These are phyloP conservation scores for Mrakia hoshinonis DNA, from an alignment of 768 basidiomycete genomes.

Conservation along the genomic window DNA sequence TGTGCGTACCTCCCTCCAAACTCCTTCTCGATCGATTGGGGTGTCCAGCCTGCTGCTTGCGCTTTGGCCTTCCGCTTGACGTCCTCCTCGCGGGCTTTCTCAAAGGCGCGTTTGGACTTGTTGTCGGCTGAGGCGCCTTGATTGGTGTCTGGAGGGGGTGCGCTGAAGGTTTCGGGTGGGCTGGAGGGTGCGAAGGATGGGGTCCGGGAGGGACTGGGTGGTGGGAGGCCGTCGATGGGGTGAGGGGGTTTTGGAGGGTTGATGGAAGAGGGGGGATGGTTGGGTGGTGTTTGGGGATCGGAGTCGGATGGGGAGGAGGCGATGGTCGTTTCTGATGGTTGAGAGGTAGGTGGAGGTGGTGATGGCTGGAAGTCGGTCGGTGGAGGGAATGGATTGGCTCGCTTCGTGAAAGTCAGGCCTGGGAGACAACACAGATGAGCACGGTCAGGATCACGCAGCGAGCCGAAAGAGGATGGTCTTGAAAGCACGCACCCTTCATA, in stretches of 20 bases:
- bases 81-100: constrained; percentile 17
- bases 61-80: constrained; percentile 19
- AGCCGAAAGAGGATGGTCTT: neutral
- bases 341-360: constrained; percentile 3
- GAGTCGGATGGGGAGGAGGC: neutral
- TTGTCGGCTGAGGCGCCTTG: constrained; percentile 1
- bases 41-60: constrained; percentile 27
- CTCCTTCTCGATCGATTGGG: constrained; percentile 23
- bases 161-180: neutral
- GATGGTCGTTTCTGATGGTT: neutral
- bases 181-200: neutral
- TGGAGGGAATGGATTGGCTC: constrained; percentile 19
- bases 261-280: neutral
- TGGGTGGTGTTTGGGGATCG: neutral
- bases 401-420: constrained; percentile 25
- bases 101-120: constrained; percentile 1
- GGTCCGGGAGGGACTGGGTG: neutral
- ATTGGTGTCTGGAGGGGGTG: neutral
- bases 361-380: neutral
- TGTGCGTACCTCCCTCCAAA: constrained; percentile 29
- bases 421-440: neutral
- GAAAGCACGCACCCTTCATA: constrained; percentile 24
- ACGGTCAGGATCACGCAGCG: neutral
- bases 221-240: constrained; percentile 3
- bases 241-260: too few relatives aligned